These are phyloP conservation scores for Eimeria falciformis DNA, from an alignment of 169 alveolate species.

Conservation along the genomic window DNA sequence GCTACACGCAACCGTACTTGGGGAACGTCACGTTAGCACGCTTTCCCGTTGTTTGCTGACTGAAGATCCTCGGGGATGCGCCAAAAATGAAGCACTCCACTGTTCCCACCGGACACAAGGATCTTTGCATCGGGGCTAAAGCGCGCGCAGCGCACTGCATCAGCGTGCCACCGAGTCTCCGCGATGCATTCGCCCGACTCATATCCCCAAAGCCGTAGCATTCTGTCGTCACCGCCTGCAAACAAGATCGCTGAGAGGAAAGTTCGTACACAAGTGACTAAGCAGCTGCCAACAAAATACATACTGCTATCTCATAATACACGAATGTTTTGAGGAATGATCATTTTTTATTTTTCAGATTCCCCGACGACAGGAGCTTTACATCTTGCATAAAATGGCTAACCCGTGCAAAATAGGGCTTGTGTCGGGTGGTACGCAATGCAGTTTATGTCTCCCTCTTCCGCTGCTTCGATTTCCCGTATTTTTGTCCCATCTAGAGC, in stretches of 20 bases:
- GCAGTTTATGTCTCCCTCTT: constrained; percentile 91
- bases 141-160: constrained; percentile 75
- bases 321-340: too few relatives aligned
- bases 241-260: constrained; percentile 83
- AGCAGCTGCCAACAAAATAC: too few relatives aligned
- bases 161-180: constrained; percentile 73
- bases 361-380: too few relatives aligned
- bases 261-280: too few relatives aligned
- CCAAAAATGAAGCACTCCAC: constrained; percentile 89
- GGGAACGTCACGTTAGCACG: too few relatives aligned
- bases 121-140: constrained; percentile 87
- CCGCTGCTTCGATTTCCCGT: constrained; percentile 92
- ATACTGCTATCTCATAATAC: too few relatives aligned
- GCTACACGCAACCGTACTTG: too few relatives aligned
- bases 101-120: constrained; percentile 87
- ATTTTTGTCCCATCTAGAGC: constrained; percentile 93
- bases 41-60: background rate
- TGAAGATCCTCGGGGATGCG: constrained; percentile 55
- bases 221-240: constrained; percentile 92
- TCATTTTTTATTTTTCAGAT: too few relatives aligned
- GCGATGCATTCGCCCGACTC: constrained; percentile 86
- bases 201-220: constrained; percentile 91
- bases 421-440: constrained; percentile 85
- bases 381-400: background rate
- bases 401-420: constrained; percentile 53